phyloP scores from a whole-genome alignment of 768 basidiomycete genomes.

The Kondoa subrosea region DNA sequence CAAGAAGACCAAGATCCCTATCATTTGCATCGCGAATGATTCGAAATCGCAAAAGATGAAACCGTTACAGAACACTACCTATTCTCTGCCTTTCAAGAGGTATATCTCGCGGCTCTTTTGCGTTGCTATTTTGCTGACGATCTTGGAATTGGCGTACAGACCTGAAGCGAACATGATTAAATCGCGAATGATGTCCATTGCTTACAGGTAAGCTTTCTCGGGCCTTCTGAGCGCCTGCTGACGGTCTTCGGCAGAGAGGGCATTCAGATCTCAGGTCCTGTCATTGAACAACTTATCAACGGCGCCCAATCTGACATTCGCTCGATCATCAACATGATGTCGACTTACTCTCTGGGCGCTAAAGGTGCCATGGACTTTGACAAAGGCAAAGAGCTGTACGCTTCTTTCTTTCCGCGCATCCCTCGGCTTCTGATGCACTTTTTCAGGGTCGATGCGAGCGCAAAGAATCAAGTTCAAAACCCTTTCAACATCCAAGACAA shows the following conservation, averaged over 20 bases:
- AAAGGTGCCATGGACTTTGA: conserved; percentile 65
- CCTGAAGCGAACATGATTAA: conserved; percentile 60
- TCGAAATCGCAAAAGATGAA: conserved; percentile 72
- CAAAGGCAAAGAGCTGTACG: conserved; percentile 75
- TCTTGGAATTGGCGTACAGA: conserved; percentile 34
- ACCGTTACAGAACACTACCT: conserved; percentile 57
- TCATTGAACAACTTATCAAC: conserved; percentile 73
- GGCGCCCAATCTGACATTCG: conserved; percentile 92
- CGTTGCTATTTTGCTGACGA: not conserved
- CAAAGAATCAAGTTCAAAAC: conserved; percentile 76
- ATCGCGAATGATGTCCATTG: conserved; percentile 70
- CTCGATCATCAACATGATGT: conserved; percentile 92
- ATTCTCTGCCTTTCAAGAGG: conserved; percentile 59
- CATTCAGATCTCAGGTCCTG: conserved; percentile 76
- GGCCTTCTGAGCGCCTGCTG: conserved; percentile 30
- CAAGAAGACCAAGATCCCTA: conserved; percentile 84
- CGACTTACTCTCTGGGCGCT: conserved; percentile 82
- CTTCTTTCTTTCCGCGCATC: conserved; percentile 16
- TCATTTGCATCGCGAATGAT: conserved; percentile 96
- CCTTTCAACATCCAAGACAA: conserved; percentile 85
- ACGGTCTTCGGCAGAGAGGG: conserved; percentile 42
- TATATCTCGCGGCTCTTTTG: conserved; percentile 32
- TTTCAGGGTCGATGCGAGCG: conserved; percentile 63
- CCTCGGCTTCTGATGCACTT: not conserved
- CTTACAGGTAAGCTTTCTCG: conserved; percentile 45